phyloP scores from a whole-genome alignment of 2,329 filamentous ascomycete species.

The Colletotrichum gigasporum region DNA sequence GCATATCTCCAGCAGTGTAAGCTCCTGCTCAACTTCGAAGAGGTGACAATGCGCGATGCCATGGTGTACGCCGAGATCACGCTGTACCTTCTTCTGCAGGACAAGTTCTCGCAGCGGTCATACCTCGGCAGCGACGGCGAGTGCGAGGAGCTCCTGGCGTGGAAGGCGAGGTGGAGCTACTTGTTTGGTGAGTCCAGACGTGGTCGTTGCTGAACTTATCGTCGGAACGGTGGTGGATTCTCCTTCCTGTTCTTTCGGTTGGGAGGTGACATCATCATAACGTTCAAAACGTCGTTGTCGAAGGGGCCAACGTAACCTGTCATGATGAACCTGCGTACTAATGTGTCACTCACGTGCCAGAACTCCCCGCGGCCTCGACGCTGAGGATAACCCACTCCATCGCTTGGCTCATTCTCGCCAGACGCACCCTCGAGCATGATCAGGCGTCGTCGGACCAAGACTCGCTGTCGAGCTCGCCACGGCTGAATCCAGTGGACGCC shows the following conservation, averaged over 20 bases:
- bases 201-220: not conserved
- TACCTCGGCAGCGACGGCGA: slow-evolving; percentile 41
- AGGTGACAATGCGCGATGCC: slow-evolving; percentile 50
- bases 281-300: too few species aligned
- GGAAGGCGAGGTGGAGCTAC: slow-evolving; percentile 47
- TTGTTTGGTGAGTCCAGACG: slow-evolving; percentile 39
- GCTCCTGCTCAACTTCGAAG: slow-evolving; percentile 49
- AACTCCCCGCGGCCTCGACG: slow-evolving; percentile 44
- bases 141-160: slow-evolving; percentile 43
- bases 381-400: slow-evolving; percentile 44
- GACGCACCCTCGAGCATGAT: slow-evolving; percentile 24
- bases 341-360: slow-evolving; percentile 30
- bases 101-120: slow-evolving; percentile 43
- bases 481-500: slow-evolving; percentile 8
- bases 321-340: too few species aligned
- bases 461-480: slow-evolving; percentile 24
- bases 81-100: slow-evolving; percentile 46
- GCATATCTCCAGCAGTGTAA: slow-evolving; percentile 51
- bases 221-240: too few species aligned
- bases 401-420: slow-evolving; percentile 43
- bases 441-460: slow-evolving; percentile 25
- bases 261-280: too few species aligned
- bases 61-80: slow-evolving; percentile 51
- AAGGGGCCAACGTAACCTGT: too few species aligned
- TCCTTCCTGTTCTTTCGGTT: too few species aligned